A percentile compares a stretch with the other conserved stretches of the same genome.
Conservation (phyloP, 2,329 filamentous ascomycete genomes). For the Onygena corvina region DNA sequence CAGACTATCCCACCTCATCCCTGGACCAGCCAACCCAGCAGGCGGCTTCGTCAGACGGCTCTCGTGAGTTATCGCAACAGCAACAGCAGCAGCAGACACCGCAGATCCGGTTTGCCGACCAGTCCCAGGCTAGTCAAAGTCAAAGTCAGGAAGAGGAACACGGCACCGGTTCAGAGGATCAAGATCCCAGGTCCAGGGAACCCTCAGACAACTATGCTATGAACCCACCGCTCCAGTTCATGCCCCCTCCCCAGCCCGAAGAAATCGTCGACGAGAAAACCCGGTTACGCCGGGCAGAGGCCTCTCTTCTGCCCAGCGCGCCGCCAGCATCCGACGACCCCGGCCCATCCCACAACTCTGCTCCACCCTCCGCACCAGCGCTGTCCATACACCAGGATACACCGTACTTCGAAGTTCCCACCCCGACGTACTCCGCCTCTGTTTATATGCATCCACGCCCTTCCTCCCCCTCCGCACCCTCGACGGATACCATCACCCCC, state of each 20-base stretch:
- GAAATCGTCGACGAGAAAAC: constrained; percentile 68
- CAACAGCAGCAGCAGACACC: constrained; percentile 5
- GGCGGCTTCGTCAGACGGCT: background rate
- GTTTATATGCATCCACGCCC: constrained; percentile 18
- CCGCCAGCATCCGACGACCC: constrained; percentile 44
- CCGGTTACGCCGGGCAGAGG: constrained; percentile 62
- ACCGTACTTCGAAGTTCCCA: constrained; percentile 17
- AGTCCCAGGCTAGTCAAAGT: background rate
- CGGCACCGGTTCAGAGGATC: constrained; percentile 3
- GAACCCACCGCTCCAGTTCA: constrained; percentile 8
- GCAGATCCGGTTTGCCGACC: background rate
- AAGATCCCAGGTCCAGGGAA: constrained; percentile 1
- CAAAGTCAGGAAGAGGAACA: background rate
- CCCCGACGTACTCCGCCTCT: constrained; percentile 30
- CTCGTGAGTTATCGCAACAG: too few relatives aligned
- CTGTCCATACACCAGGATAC: constrained; percentile 42
- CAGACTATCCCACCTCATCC: constrained; percentile 22
- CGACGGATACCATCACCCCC: constrained; percentile 22
- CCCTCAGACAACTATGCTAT: constrained; percentile 8
- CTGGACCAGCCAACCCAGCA: constrained; percentile 15
- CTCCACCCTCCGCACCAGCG: constrained; percentile 33
- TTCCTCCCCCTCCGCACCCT: constrained; percentile 20
- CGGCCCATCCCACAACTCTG: constrained; percentile 36
- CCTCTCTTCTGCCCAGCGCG: constrained; percentile 66
- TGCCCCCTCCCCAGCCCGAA: constrained; percentile 42